Evolutionary conservation across 2,329 filamentous ascomycete genomes (phyloP).

Genomic region (Helotiales sp.): DNA sequence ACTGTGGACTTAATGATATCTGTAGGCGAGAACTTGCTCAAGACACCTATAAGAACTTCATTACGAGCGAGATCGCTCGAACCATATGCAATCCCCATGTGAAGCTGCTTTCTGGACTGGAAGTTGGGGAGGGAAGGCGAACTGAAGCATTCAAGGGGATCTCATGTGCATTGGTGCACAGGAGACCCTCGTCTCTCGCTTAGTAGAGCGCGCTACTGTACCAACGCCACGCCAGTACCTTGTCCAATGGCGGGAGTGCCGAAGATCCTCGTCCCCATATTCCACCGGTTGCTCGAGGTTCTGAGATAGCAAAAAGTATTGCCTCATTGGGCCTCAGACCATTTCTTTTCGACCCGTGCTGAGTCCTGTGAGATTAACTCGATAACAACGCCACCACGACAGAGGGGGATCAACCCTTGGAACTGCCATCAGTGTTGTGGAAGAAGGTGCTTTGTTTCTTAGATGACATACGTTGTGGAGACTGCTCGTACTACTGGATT

Average conservation of each 20-base stretch:
- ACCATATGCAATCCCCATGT: background rate
- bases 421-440: background rate
- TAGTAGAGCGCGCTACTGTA: too few species aligned
- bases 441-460: background rate
- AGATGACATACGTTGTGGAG: too few species aligned
- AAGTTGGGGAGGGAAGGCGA: background rate
- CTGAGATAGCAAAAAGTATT: background rate
- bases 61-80: slow-evolving; percentile 7
- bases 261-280: too few species aligned
- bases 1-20: slow-evolving; percentile 1
- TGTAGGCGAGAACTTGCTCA: background rate
- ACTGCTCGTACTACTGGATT: background rate
- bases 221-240: too few species aligned
- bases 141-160: too few species aligned
- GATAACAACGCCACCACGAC: too few species aligned
- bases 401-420: too few species aligned
- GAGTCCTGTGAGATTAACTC: background rate
- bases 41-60: background rate
- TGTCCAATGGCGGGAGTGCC: too few species aligned
- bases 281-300: background rate
- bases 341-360: background rate
- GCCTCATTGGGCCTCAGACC: background rate
- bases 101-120: background rate
- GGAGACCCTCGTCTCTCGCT: too few species aligned
- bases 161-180: too few species aligned